Base-by-base conservation (phyloP, 768 basidiomycete species). In the Pleurotus platypus region DNA sequence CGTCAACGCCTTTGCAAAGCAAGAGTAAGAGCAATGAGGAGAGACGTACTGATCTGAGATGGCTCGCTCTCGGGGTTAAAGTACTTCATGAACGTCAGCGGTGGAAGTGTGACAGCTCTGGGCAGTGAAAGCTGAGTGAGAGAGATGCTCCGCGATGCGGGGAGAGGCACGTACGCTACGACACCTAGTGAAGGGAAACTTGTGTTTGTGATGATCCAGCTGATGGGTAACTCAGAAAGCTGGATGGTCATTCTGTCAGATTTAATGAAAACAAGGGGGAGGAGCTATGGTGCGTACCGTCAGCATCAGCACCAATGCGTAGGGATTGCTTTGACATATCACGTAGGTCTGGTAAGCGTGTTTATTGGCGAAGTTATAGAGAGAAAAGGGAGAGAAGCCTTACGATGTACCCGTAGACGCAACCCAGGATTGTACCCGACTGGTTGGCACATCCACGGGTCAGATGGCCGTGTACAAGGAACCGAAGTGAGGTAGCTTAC, bases 71-170 rank as follows among this genome's bases (percentile, higher is more conserved):
- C 61, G 20, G 65, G 65, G 47, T 55, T 58, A 12, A 73, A 58
- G 60, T 72, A 77, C 20, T 49, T 61, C 5, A 64, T 22, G 39
- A 75, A 73, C 4, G 74, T 63, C 22, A 78, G 70, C 2, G 78
- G 74, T 13, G 78, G 76, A n/a, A 78, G 57, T 1, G 78, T 76
- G 15, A 80, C 64, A 27, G 74, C 70, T n/a, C 77, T 78, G 38
- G 51, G 18, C 26, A 39, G 26, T 54, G 15, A 22, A 11, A 8
- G 11, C 9, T 35, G 2, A 43, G 30, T 49, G 46, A 62, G 49
- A 18, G 30, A 15, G 11, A 2, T 16, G 45, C 16, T 15, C 15
- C 37, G 39, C 24, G 40, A 47, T 35, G n/a, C 16, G 39, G 26
- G 24, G n/a, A 16, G 50, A 26, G n/a, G 40, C 11, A 67, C 73